Conservation (phyloP, 169 alveolate species). For the Plasmodium inui region DNA sequence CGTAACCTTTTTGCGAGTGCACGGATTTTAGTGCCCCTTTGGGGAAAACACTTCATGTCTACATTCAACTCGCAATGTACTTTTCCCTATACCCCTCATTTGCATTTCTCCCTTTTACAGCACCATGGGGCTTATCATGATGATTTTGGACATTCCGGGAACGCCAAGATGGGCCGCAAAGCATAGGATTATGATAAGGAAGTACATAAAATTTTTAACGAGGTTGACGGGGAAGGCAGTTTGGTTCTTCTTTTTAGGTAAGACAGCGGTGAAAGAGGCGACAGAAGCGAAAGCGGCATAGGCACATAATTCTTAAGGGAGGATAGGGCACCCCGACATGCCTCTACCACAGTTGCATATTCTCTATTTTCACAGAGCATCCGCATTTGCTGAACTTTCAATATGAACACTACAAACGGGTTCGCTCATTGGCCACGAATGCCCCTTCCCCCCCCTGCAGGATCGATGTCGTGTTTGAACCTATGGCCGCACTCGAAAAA, state of each 20-base stretch:
- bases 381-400: background rate
- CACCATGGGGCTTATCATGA: constrained; percentile 88
- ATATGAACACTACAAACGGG: background rate
- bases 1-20: background rate
- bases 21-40: background rate
- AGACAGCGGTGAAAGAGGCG: background rate
- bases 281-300: background rate
- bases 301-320: background rate
- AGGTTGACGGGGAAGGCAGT: constrained; percentile 90
- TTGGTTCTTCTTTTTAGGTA: constrained; percentile 89
- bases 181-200: constrained; percentile 87
- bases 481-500: constrained; percentile 74
- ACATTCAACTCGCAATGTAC: constrained; percentile 35
- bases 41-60: constrained; percentile 72
- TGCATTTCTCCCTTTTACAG: constrained; percentile 64
- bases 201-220: constrained; percentile 89
- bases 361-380: background rate
- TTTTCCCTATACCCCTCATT: background rate
- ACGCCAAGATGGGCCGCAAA: constrained; percentile 94
- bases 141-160: constrained; percentile 92
- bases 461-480: constrained; percentile 64
- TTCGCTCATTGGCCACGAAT: background rate
- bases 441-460: constrained; percentile 8
- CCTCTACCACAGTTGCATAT: background rate
- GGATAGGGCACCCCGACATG: background rate